Base-by-base conservation (phyloP, 352 stramenopile species). In the Phytophthora brassicae region DNA sequence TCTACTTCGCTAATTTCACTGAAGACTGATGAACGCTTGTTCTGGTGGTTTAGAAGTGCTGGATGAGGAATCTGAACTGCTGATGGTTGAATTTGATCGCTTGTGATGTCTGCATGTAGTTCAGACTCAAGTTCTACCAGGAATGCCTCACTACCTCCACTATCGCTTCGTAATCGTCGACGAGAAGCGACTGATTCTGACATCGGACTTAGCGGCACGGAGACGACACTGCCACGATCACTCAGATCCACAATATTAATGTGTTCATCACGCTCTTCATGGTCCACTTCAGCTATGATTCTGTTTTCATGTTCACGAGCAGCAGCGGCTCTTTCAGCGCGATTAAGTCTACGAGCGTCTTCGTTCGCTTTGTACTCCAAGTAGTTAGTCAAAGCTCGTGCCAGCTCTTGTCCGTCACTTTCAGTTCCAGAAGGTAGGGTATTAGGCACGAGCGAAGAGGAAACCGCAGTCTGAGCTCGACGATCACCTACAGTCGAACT, bases 81-180 rank as follows among this genome's bases (percentile, higher is more conserved):
- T 33, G 31, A 6, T 53, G 24, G 23, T 31, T 46, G n/a, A 43
- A 36, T 35, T 31, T 52, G 31, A 28, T 64, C 50, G 4, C 39
- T 64, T 39, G 29, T 47, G 41, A 73, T 56, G 24, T 64, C 51
- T 46, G 51, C 60, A 41, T 67, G 52, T 24, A 73, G 20, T 17
- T 71, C 64, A 28, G 52, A 62, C 56, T 74, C 68, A 13, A 74
- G 35, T n/a, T 71, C 46, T 47, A 39, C 45, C 12, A 77, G 39
- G 6, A 64, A 64, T 38, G 43, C 33, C 23, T 74, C 60, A n/a
- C 64, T 70, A 19, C 35, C 58, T 4, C 20, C 46, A 36, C 64
- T 54, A 42, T 58, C 22, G 23, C 24, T 45, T 26, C 42, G 36
- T 22, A 3, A 26, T 5, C 23, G 4, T 19, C 19, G 17, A 60